Evolutionary conservation across 768 basidiomycete species (phyloP).

Genomic region (Serendipita sp.): DNA sequence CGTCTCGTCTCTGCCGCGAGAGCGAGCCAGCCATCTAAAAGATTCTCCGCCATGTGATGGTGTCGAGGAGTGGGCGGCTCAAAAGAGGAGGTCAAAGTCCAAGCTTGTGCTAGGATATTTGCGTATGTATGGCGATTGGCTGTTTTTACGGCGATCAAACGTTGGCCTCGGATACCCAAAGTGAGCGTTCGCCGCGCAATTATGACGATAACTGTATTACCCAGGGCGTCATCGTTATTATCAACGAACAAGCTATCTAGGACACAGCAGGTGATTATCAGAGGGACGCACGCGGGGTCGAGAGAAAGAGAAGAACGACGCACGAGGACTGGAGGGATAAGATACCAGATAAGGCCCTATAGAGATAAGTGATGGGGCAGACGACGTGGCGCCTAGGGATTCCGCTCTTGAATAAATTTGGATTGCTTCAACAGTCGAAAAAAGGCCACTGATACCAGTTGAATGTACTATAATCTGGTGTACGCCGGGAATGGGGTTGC

Average conservation of each 20-base stretch:
- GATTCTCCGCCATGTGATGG: not conserved
- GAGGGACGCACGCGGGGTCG: not conserved
- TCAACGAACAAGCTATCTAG: no score
- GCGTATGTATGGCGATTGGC: not conserved
- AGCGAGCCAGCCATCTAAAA: conserved; percentile 2
- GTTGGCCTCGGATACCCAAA: not conserved
- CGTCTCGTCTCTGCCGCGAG: not conserved
- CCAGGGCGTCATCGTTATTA: no score
- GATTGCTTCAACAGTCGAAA: not conserved
- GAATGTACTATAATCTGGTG: not conserved
- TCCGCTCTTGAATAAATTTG: not conserved
- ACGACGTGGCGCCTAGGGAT: not conserved
- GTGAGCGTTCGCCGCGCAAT: not conserved
- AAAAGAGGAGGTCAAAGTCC: not conserved
- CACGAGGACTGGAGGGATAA: not conserved
- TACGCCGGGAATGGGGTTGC: not conserved
- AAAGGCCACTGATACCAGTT: not conserved
- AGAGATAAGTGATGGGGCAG: not conserved
- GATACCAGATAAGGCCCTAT: not conserved
- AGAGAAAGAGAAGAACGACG: not conserved
- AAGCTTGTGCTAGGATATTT: not conserved
- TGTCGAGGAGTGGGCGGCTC: not conserved
- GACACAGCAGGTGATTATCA: no score
- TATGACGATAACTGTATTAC: not conserved
- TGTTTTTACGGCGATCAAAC: not conserved